Percentiles rank a stretch among this genome's conserved stretches.
phyloP scores from a whole-genome alignment of 257 asterid species.

The Cynanchum wilfordii region DNA sequence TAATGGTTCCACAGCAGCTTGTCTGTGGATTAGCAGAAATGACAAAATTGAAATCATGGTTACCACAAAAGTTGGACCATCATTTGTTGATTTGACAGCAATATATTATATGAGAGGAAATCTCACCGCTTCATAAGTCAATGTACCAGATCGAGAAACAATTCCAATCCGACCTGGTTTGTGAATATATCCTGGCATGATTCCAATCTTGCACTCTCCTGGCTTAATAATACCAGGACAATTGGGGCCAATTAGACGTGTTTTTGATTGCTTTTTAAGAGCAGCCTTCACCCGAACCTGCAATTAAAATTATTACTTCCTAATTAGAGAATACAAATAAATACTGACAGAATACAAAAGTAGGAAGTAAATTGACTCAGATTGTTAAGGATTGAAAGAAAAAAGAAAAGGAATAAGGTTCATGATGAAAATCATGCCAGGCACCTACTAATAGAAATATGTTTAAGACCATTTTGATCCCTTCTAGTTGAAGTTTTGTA shows the following conservation, averaged over 20 bases:
- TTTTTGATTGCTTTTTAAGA: slow-evolving; percentile 71
- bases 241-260: slow-evolving; percentile 92
- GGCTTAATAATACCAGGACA: slow-evolving; percentile 99
- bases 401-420: background rate
- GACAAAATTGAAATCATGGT: too few relatives aligned
- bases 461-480: background rate
- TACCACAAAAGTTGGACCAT: background rate
- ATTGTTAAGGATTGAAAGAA: background rate
- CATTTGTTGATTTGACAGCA: background rate
- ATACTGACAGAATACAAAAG: background rate
- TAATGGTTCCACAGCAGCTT: background rate
- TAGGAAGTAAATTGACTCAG: background rate
- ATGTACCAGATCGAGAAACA: slow-evolving; percentile 86
- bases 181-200: slow-evolving; percentile 99
- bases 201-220: slow-evolving; percentile 97
- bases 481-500: background rate
- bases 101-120: slow-evolving; percentile 13
- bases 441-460: background rate
- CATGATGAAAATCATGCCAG: background rate
- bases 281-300: slow-evolving; percentile 90
- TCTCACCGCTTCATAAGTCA: slow-evolving; percentile 88
- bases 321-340: background rate
- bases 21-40: background rate
- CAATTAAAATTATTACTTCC: slow-evolving; percentile 12
- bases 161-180: slow-evolving; percentile 95